Percentiles rank a stretch among this genome's conserved stretches.
Conservation (phyloP, 2,329 filamentous ascomycete species). For the Botrytis byssoidea region DNA sequence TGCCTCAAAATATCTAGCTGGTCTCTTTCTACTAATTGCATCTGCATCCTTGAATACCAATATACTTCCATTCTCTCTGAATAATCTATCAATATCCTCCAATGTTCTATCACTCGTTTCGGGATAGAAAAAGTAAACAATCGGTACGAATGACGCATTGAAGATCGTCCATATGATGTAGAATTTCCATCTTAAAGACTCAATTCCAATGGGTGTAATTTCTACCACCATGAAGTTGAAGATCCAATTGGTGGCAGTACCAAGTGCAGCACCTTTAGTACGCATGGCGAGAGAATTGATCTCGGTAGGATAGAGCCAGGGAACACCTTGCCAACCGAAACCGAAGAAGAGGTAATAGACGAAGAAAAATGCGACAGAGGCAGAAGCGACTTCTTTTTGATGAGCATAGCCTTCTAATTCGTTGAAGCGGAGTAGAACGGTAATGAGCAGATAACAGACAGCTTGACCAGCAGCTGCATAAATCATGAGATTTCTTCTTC, state of each 20-base stretch:
- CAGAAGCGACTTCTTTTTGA: slow-evolving; percentile 24
- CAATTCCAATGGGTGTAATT: slow-evolving; percentile 42
- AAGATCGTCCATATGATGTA: slow-evolving; percentile 57
- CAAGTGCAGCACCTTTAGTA: slow-evolving; percentile 57
- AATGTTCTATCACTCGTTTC: slow-evolving; percentile 44
- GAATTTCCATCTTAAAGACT: slow-evolving; percentile 57
- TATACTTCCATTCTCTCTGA: slow-evolving; percentile 15
- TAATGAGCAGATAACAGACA: slow-evolving; percentile 54
- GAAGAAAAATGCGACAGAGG: slow-evolving; percentile 43
- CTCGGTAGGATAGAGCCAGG: slow-evolving; percentile 55
- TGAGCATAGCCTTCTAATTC: slow-evolving; percentile 22
- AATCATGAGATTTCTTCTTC: slow-evolving; percentile 71
- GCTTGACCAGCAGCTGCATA: slow-evolving; percentile 65
- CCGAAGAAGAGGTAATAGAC: slow-evolving; percentile 55
- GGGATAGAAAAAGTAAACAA: slow-evolving; percentile 50
- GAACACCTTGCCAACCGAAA: slow-evolving; percentile 47
- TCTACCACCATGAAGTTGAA: slow-evolving; percentile 49
- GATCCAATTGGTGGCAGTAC: slow-evolving; percentile 45
- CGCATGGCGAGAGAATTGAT: slow-evolving; percentile 52
- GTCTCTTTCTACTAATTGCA: slow-evolving; percentile 9
- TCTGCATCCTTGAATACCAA: slow-evolving; percentile 11
- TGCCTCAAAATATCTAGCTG: slow-evolving; percentile 12
- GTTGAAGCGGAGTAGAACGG: slow-evolving; percentile 45
- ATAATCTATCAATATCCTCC: slow-evolving; percentile 19
- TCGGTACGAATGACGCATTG: slow-evolving; percentile 38